Evolutionary conservation across 768 basidiomycete species (phyloP), one percentile per base, ranked within the genome.

Genomic region (Mycena crocata): DNA sequence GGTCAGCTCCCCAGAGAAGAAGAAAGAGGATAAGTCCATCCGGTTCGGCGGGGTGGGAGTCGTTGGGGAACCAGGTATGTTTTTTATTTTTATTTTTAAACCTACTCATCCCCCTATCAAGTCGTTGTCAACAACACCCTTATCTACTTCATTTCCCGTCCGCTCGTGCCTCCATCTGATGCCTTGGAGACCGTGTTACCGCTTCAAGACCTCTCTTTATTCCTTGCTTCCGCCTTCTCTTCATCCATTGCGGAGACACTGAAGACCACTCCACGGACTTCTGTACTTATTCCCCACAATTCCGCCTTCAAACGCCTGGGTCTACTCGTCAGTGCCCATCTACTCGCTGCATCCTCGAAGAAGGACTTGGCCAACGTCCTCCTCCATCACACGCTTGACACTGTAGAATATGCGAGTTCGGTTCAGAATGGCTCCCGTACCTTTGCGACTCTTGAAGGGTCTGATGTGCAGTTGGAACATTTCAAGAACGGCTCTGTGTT

Each of bases 181-280:
- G 86, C 91, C 17, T 82, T 99, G 44, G 87, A 92, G 75, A 91
- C 93, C 8, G 91, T 94, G 17, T 82, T 96, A 19, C 92, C 95
- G 3, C 82, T 86, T 59, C 85, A 98, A n/a, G 90, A 95, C 42
- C 85, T 95, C 21, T 98, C 97, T 3, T 88, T 91, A 23, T 99
- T 96, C 80, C 87, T 99, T 51, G 95, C 96, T 0, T 90, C 95
- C 9, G 82, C 95, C 30, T 96, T 95, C 76, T 94, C 97, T 2
- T 92, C 95, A 14, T 88, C 87, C 14, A 86, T 98, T 51, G 93
- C 94, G 12, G 89, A 93, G 34, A 83, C 79, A 24, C 79, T 95
- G 63, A 85, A 88, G 73, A 82, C 74, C 24, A 86, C 86, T 26
- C 90, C 93, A 5, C 87, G 87, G 10, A 90, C 91, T 0, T 92